Evolutionary conservation across 2,329 filamentous ascomycete genomes (phyloP).

Genomic region (Neurospora sp.): DNA sequence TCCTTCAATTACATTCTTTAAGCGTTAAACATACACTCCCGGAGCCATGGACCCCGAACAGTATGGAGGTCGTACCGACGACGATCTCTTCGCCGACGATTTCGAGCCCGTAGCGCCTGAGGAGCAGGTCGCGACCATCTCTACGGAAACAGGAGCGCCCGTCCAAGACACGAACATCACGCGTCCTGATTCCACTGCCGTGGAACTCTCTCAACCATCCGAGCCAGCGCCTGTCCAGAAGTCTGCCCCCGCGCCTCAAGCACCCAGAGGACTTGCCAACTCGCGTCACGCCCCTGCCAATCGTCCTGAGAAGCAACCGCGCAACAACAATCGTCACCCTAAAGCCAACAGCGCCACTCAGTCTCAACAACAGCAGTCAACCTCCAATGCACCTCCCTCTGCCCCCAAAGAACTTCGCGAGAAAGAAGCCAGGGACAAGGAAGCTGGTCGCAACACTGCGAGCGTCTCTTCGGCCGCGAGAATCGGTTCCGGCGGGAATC

Average conservation of each 20-base stretch:
- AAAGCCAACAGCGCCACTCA: background rate
- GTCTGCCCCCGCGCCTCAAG: conserved; percentile 8
- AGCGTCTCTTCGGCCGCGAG: conserved; percentile 28
- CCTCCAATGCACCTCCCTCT: conserved; percentile 16
- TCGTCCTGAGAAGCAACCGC: conserved; percentile 13
- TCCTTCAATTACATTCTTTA: background rate
- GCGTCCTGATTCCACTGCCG: conserved; percentile 1
- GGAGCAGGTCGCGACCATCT: conserved; percentile 6
- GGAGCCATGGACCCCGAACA: conserved; percentile 46
- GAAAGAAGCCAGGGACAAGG: conserved; percentile 15
- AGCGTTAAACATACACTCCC: background rate
- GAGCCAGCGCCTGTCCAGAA: conserved; percentile 6
- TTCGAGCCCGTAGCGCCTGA: conserved; percentile 40
- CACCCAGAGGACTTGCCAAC: conserved; percentile 21
- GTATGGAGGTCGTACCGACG: conserved; percentile 51
- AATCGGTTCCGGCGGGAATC: conserved; percentile 45
- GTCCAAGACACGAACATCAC: conserved; percentile 1
- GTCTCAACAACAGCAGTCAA: conserved; percentile 1
- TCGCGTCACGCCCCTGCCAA: conserved; percentile 23
- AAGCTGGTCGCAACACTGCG: conserved; percentile 26
- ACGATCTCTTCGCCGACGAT: conserved; percentile 54
- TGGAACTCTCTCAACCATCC: conserved; percentile 5
- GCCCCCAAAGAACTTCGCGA: conserved; percentile 3
- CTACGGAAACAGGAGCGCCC: background rate
- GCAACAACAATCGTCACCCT: conserved; percentile 10